These are phyloP conservation scores for Ogataea allantospora DNA, from an alignment of 805 yeast species.

Conservation along the genomic window DNA sequence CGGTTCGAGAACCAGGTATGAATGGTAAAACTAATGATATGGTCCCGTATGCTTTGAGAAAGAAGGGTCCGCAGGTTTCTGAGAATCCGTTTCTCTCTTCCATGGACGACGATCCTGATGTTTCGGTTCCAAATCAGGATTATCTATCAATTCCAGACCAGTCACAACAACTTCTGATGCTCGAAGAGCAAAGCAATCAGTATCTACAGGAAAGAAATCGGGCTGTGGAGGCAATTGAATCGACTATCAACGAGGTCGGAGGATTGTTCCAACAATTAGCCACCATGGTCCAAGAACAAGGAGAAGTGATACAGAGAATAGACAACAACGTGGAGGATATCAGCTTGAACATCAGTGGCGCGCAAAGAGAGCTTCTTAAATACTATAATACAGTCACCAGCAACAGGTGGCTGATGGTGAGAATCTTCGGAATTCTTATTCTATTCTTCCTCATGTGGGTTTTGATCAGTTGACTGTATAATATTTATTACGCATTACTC, in stretches of 20 bases:
- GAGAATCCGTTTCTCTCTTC: constrained; percentile 39
- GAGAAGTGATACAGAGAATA: constrained; percentile 92
- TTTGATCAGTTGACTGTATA: constrained; percentile 50
- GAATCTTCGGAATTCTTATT: constrained; percentile 83
- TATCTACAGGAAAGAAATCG: constrained; percentile 80
- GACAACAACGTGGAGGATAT: constrained; percentile 95
- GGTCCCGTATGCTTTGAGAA: constrained; percentile 31
- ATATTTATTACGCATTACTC: constrained; percentile 2
- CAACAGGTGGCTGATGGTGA: constrained; percentile 88
- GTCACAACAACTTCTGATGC: constrained; percentile 73
- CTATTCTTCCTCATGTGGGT: constrained; percentile 79
- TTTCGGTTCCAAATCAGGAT: constrained; percentile 41
- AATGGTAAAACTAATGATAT: constrained; percentile 11
- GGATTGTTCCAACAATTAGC: constrained; percentile 91
- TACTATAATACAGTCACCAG: constrained; percentile 85
- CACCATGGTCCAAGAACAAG: constrained; percentile 96
- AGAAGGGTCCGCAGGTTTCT: constrained; percentile 21
- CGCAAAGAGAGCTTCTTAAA: constrained; percentile 88
- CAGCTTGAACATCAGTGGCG: constrained; percentile 83
- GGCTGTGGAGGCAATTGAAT: constrained; percentile 95
- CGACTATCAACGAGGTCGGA: constrained; percentile 97
- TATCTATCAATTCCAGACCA: constrained; percentile 78
- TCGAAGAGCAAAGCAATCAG: constrained; percentile 77
- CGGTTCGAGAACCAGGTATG: constrained; percentile 3
- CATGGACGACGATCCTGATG: constrained; percentile 22